These are phyloP conservation scores for Davidsoniella virescens DNA, from an alignment of 2,329 filamentous ascomycete species.

Conservation along the genomic window DNA sequence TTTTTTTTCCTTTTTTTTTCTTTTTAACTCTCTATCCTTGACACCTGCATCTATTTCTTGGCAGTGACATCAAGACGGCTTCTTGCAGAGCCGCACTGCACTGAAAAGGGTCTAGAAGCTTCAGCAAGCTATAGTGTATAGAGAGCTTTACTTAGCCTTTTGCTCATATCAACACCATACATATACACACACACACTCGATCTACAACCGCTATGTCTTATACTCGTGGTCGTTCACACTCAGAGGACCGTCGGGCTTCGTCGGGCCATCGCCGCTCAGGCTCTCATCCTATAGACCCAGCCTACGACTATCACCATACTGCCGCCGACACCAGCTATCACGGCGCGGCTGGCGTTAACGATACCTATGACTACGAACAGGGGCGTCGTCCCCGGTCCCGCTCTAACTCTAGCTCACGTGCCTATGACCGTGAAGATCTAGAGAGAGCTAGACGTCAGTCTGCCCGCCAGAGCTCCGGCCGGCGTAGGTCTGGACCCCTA, in stretches of 20 bases:
- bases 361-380: not conserved
- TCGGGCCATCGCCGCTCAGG: not conserved
- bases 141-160: no score
- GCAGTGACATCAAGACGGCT: no score
- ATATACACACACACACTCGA: no score
- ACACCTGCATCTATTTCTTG: no score
- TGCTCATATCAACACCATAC: no score
- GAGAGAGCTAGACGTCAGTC: not conserved
- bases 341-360: not conserved
- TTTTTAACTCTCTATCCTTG: not conserved
- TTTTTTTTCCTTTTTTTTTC: not conserved
- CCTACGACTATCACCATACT: not conserved
- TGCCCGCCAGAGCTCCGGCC: not conserved
- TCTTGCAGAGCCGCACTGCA: no score
- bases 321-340: not conserved
- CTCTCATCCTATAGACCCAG: not conserved
- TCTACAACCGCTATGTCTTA: constrained; percentile 1
- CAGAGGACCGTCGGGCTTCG: not conserved
- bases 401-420: not conserved
- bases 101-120: no score
- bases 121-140: no score
- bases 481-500: not conserved
- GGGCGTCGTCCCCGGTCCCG: not conserved
- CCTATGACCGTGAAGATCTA: constrained; percentile 1
- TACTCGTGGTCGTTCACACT: constrained; percentile 1